These are phyloP conservation scores for Pseudogymnoascus sp. DNA, from an alignment of 2,329 filamentous ascomycete species.

Conservation along the genomic window DNA sequence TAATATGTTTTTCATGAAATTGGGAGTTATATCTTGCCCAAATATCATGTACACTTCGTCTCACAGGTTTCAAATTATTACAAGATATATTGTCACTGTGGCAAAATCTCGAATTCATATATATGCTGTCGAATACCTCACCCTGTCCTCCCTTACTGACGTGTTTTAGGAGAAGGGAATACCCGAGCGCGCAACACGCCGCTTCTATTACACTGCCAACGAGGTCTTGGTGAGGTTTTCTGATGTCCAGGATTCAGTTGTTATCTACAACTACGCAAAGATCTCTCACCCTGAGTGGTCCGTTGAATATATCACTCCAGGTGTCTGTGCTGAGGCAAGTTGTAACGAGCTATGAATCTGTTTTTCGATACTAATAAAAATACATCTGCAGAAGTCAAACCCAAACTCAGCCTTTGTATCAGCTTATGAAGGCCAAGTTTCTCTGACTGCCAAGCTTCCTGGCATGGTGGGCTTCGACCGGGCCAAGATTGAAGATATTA, in stretches of 20 bases:
- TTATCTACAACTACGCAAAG: slow-evolving; percentile 19
- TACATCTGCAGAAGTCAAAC: slow-evolving; percentile 22
- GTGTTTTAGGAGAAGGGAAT: slow-evolving; percentile 5
- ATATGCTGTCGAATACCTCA: neutral
- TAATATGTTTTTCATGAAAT: neutral
- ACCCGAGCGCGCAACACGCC: slow-evolving; percentile 9
- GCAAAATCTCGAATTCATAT: neutral
- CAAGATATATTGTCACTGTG: neutral
- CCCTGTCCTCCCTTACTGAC: neutral
- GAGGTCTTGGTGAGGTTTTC: slow-evolving; percentile 18
- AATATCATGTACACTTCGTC: neutral
- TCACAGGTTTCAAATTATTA: neutral
- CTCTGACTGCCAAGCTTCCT: slow-evolving; percentile 38
- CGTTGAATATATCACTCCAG: slow-evolving; percentile 21
- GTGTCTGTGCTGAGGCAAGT: slow-evolving; percentile 16
- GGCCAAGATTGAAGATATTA: slow-evolving; percentile 31
- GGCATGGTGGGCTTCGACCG: slow-evolving; percentile 16
- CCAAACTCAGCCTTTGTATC: slow-evolving; percentile 28
- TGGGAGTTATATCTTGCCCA: neutral
- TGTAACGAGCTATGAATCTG: neutral
- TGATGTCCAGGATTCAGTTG: slow-evolving; percentile 20
- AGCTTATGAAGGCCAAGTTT: slow-evolving; percentile 47
- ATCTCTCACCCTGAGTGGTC: slow-evolving; percentile 16
- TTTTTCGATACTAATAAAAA: neutral
- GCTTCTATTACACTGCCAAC: slow-evolving; percentile 13